Conservation (phyloP, 2,329 filamentous ascomycete genomes). For the Ampelomyces quisqualis region DNA sequence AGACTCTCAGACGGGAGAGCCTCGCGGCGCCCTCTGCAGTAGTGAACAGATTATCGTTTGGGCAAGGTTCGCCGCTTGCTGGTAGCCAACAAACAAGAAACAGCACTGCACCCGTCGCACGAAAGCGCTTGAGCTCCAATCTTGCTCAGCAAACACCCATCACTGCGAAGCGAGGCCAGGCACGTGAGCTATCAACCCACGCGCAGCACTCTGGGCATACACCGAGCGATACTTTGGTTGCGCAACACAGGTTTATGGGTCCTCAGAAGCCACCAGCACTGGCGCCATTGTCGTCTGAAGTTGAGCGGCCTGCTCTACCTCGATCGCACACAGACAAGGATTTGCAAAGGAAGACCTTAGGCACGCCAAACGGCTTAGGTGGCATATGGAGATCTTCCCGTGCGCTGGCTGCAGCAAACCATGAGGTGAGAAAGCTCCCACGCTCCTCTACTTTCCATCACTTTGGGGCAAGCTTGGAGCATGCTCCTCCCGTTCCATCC, state of each 20-base stretch:
- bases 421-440: conserved; percentile 41
- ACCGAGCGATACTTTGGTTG: conserved; percentile 6
- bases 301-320: conserved; percentile 10
- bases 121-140: conserved; percentile 22
- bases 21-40: conserved; percentile 14
- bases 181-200: conserved; percentile 6
- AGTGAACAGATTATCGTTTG: conserved; percentile 20
- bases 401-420: conserved; percentile 19
- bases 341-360: conserved; percentile 20
- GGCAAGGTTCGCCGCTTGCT: conserved; percentile 7
- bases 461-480: conserved; percentile 17
- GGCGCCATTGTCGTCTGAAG: conserved; percentile 2
- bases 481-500: conserved; percentile 26
- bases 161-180: conserved; percentile 16
- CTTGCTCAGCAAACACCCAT: conserved; percentile 22
- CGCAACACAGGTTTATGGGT: conserved; percentile 16
- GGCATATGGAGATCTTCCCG: conserved; percentile 25
- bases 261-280: conserved; percentile 18
- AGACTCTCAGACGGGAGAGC: conserved; percentile 19
- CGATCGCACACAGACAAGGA: conserved; percentile 19
- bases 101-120: conserved; percentile 15
- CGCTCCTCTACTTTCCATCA: conserved; percentile 33
- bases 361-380: conserved; percentile 22
- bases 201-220: too few relatives aligned
- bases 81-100: conserved; percentile 20